phyloP scores from a whole-genome alignment of 2,329 filamentous ascomycete genomes.

The Cadophora sp. region DNA sequence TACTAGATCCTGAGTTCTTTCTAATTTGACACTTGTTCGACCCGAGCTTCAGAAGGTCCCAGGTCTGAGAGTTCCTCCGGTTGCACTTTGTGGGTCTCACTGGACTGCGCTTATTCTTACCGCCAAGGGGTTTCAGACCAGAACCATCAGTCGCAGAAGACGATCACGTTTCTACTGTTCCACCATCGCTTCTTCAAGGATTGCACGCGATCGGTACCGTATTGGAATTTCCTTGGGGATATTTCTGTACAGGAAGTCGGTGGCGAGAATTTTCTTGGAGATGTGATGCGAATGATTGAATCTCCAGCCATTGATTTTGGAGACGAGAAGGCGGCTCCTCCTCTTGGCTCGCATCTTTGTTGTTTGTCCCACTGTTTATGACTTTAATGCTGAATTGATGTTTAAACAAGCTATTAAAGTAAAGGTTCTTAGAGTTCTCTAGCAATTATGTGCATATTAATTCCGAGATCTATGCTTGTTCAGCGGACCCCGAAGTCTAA shows the following conservation, averaged over 20 bases:
- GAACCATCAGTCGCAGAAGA: slow-evolving; percentile 11
- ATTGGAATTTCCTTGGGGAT: not conserved
- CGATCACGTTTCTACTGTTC: slow-evolving; percentile 15
- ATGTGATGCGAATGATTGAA: not conserved
- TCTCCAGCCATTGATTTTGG: not conserved
- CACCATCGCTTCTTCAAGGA: slow-evolving; percentile 5
- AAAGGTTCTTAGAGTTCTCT: not conserved
- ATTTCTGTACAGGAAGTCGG: not conserved
- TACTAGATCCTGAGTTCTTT: not conserved
- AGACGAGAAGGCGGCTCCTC: not conserved
- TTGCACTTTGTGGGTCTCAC: slow-evolving; percentile 12
- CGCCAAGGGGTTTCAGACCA: slow-evolving; percentile 7
- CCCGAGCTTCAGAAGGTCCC: not conserved
- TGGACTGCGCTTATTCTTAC: not conserved
- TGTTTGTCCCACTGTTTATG: not conserved
- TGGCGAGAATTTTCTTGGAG: not conserved
- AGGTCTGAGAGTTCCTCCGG: not conserved
- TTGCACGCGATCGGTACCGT: not conserved
- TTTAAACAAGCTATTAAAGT: not conserved
- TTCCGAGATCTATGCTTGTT: not conserved
- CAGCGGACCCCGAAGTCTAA: not conserved
- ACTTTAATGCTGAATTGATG: no score
- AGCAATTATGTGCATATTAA: not conserved
- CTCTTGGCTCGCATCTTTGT: not conserved
- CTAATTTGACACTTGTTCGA: not conserved